Evolutionary conservation across 345 rosid species (phyloP).

Genomic region (Turnera subulata): DNA sequence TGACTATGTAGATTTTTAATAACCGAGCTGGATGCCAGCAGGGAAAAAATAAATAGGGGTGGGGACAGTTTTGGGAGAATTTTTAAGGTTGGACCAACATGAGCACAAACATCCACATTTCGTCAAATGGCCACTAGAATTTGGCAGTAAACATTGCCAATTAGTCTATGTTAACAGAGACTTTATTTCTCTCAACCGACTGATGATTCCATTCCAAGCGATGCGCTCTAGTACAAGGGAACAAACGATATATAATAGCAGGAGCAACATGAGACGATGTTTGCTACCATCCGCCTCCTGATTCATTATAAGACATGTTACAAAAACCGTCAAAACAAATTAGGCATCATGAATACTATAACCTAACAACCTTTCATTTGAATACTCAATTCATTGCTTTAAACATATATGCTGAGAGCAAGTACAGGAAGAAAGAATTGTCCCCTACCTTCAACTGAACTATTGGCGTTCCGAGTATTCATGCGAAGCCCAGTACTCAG

Average conservation of each 20-base stretch:
- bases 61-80: too few species aligned
- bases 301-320: slow-evolving; percentile 5
- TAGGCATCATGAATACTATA: slow-evolving; percentile 18
- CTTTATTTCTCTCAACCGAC: too few species aligned
- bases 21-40: too few species aligned
- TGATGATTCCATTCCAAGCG: too few species aligned
- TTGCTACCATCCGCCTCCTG: not conserved
- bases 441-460: slow-evolving; percentile 22
- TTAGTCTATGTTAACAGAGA: too few species aligned
- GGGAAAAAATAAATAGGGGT: too few species aligned
- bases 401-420: slow-evolving; percentile 15
- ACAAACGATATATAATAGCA: not conserved
- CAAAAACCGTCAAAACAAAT: slow-evolving; percentile 1
- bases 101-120: too few species aligned
- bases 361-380: slow-evolving; percentile 31
- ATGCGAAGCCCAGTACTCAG: slow-evolving; percentile 16
- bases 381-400: slow-evolving; percentile 16
- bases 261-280: not conserved
- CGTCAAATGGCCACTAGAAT: too few species aligned
- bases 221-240: too few species aligned
- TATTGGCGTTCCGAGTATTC: slow-evolving; percentile 9
- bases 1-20: too few species aligned
- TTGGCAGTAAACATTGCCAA: too few species aligned
- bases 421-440: slow-evolving; percentile 8
- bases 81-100: too few species aligned